These are phyloP conservation scores for Hylodesmum podocarpum DNA, from an alignment of 306 rosid species.

Conservation along the genomic window DNA sequence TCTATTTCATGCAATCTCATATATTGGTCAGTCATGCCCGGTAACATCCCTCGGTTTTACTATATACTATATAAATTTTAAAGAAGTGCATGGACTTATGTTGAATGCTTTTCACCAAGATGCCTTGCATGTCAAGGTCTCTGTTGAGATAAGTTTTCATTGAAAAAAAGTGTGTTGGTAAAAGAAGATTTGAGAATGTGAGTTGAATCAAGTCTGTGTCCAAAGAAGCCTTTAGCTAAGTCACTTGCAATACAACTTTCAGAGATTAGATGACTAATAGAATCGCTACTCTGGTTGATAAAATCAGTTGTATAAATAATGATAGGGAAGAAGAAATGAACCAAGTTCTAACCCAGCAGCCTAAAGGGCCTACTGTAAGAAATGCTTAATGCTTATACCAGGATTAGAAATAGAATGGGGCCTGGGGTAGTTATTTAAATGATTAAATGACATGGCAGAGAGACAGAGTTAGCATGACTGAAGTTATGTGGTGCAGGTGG, in stretches of 20 bases:
- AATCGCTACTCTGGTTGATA: background rate
- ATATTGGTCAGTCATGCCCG: background rate
- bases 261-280: background rate
- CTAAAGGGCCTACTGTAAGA: background rate
- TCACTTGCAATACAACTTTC: background rate
- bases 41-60: background rate
- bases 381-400: background rate
- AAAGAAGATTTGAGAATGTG: background rate
- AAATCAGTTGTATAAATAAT: background rate
- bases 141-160: background rate
- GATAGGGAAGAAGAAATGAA: background rate
- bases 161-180: background rate
- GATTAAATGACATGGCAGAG: background rate
- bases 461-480: background rate
- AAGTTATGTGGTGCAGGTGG: background rate
- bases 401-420: background rate
- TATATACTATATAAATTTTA: conserved; percentile 6
- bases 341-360: background rate
- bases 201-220: background rate
- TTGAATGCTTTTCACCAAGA: conserved; percentile 4
- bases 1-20: background rate
- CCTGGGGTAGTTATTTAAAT: background rate
- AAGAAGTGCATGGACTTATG: background rate
- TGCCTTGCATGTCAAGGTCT: background rate
- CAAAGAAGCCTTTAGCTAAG: background rate